Evolutionary conservation across 2,329 filamentous ascomycete species (phyloP), one percentile per base, ranked within the genome.

Genomic region (Penicillium sp.): DNA sequence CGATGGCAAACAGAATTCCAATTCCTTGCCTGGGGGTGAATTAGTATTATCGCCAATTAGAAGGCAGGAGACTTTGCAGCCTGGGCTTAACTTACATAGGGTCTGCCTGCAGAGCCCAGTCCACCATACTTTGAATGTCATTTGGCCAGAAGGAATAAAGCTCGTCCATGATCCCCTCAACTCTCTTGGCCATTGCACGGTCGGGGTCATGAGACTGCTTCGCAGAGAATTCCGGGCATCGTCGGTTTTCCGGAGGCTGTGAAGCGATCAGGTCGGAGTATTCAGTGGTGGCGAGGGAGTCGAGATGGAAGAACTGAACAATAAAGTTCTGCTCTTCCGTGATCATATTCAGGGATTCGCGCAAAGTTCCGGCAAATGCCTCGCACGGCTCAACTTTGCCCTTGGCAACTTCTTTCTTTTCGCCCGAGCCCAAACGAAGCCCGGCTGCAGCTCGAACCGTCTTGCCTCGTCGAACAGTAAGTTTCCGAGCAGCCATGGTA

Each of bases 301-400:
- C 90, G 23, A 94, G 86, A 65, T 97, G 93, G 82, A 97, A 97
- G 72, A 97, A 94, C 64, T 96, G 91, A n/a, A 96, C 87, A 45
- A 97, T 81, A 69, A 97, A 99, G 70, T 97, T 97, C 71, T 99
- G 93, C 75, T 99, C 94, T 71, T 93, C 92, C 63, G 91, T 87
- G 54, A 97, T 87, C 52, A 96, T 81, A 5, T 89, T 90, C 40
- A 92, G 77, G 60, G 94, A 84, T 66, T 97, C 91, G 53, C 94
- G 89, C 57, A 97, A 76, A 11, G 91, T 86, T 33, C 87, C 87
- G 0, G 85, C 81, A 72, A 97, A 96, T 2, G 91, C 86, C 72
- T 96, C 92, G 63, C 87, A 93, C 0, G 90, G 86, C 61, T 89
- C 82, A 54, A 89, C 83, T 64, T 86, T 85, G 50, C 85, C 86